phyloP scores from a whole-genome alignment of 176 grass and related monocot species.

The Sorghum bicolor region Sorghum_bicolor_NCBIv3 NC_012872.2:3224501-3225000 shows the following conservation, averaged over 20 bases:
- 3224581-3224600: constrained; percentile 55
- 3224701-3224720: background rate
- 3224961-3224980: background rate
- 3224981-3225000: background rate
- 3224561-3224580: constrained; percentile 64
- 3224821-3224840: background rate
- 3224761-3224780: background rate
- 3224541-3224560: constrained; percentile 51
- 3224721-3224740: background rate
- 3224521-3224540: constrained; percentile 53
- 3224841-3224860: background rate
- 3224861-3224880: too few species aligned
- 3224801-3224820: background rate
- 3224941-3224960: background rate
- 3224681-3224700: background rate
- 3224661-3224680: background rate
- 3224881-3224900: too few species aligned
- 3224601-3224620: constrained; percentile 58
- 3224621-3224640: background rate
- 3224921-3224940: background rate
- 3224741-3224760: constrained; percentile 2
- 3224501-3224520: constrained; percentile 48
- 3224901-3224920: background rate
- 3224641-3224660: background rate
- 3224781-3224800: background rate